Conservation (phyloP, 2,329 filamentous ascomycete genomes). For the Polytolypa hystricis region DNA sequence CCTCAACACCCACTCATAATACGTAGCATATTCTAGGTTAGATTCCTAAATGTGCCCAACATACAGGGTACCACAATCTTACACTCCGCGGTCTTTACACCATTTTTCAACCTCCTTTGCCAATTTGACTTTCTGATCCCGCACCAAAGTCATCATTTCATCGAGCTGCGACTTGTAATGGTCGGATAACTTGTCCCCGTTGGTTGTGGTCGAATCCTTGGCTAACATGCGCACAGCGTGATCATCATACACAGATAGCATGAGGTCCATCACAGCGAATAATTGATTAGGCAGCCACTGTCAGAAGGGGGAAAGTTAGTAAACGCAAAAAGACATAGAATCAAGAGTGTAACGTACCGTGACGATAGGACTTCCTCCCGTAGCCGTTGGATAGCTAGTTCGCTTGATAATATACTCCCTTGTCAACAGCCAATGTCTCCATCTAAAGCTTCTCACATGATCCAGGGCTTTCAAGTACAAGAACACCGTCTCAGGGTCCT, state of each 20-base stretch:
- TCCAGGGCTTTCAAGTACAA: conserved; percentile 36
- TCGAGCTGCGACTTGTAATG: conserved; percentile 19
- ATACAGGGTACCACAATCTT: conserved; percentile 2
- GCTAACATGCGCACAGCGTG: conserved; percentile 23
- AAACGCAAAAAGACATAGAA: neutral
- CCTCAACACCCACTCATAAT: too few species aligned
- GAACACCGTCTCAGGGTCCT: conserved; percentile 30
- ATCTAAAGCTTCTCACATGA: conserved; percentile 39
- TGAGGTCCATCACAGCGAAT: conserved; percentile 38
- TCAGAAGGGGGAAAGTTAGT: neutral
- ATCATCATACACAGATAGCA: conserved; percentile 35
- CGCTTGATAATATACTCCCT: conserved; percentile 39
- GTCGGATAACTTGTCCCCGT: conserved; percentile 17
- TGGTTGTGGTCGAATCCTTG: conserved; percentile 14
- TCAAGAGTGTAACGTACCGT: conserved; percentile 24
- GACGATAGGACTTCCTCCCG: conserved; percentile 39
- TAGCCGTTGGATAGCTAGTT: conserved; percentile 36
- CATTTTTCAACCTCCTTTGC: conserved; percentile 35
- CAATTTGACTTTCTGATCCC: conserved; percentile 27
- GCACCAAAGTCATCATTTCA: conserved; percentile 25
- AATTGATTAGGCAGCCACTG: conserved; percentile 40
- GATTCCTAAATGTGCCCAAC: neutral
- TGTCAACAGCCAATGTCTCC: conserved; percentile 40
- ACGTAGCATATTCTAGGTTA: too few species aligned
- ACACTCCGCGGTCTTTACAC: conserved; percentile 36